phyloP scores from a whole-genome alignment of 1,284 basidiomycete species.

The Limonomyces culmigenus region DNA sequence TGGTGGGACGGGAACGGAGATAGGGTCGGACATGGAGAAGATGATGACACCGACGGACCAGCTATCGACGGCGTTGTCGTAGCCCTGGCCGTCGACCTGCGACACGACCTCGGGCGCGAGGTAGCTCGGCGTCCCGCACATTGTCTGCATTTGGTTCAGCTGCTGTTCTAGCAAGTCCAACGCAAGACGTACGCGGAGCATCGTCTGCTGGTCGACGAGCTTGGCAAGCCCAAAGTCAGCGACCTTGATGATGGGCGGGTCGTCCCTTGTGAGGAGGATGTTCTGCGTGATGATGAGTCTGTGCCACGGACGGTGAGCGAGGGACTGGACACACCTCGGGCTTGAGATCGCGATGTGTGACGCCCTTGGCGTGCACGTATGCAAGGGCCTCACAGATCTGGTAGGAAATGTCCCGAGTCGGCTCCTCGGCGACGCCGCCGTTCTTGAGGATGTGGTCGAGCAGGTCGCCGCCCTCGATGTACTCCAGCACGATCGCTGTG shows the following conservation, averaged over 20 bases:
- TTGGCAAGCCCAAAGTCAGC: constrained; percentile 93
- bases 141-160: constrained; percentile 31
- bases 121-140: constrained; percentile 77
- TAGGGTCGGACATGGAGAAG: constrained; percentile 69
- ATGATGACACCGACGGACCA: constrained; percentile 91
- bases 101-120: constrained; percentile 81
- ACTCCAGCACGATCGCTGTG: constrained; percentile 62
- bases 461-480: constrained; percentile 79
- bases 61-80: constrained; percentile 74
- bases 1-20: too few relatives aligned
- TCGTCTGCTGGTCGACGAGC: constrained; percentile 58
- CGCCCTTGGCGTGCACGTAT: constrained; percentile 42
- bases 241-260: constrained; percentile 59
- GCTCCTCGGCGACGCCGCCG: constrained; percentile 38
- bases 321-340: constrained; percentile 43
- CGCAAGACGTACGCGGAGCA: constrained; percentile 34
- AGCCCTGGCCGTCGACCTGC: constrained; percentile 51
- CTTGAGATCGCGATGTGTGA: constrained; percentile 86
- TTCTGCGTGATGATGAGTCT: too few relatives aligned
- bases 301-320: too few relatives aligned
- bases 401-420: not conserved
- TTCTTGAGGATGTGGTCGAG: constrained; percentile 57
- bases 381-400: not conserved
- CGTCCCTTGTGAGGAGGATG: constrained; percentile 49
- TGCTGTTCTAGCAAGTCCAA: not conserved